Percentiles rank a stretch among this genome's conserved stretches.
phyloP scores from a whole-genome alignment of 352 stramenopile species.

The Globisporangium irregulare region DNA sequence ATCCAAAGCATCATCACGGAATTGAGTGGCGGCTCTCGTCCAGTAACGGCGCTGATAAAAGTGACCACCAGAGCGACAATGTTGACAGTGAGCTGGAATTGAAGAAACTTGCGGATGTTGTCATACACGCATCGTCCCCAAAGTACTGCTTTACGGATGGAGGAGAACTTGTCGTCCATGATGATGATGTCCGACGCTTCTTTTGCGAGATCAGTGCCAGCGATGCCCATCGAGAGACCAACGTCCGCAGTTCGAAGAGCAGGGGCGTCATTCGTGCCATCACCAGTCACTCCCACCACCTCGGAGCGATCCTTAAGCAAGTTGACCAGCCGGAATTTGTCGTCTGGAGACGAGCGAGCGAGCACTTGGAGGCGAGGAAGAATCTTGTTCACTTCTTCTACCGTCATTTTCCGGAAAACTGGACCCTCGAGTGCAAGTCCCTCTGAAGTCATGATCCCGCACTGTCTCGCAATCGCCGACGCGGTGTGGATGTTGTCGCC shows the following conservation, averaged over 20 bases:
- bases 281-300: constrained; percentile 76
- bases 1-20: constrained; percentile 90
- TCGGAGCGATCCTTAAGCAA: constrained; percentile 68
- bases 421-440: constrained; percentile 91
- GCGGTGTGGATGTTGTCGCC: constrained; percentile 98
- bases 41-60: constrained; percentile 78
- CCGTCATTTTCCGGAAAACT: constrained; percentile 86
- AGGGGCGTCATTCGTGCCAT: constrained; percentile 81
- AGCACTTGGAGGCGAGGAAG: constrained; percentile 87
- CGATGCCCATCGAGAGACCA: constrained; percentile 79
- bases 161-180: constrained; percentile 86
- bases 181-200: constrained; percentile 87
- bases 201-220: constrained; percentile 76
- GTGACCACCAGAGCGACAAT: constrained; percentile 78
- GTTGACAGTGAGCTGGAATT: constrained; percentile 85
- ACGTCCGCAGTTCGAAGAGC: constrained; percentile 71
- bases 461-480: constrained; percentile 94
- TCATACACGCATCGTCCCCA: constrained; percentile 84
- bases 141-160: constrained; percentile 72
- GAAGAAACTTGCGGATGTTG: constrained; percentile 84
- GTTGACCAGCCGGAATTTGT: constrained; percentile 97
- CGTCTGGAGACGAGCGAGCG: constrained; percentile 92
- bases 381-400: constrained; percentile 52
- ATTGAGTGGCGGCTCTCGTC: constrained; percentile 77
- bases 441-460: constrained; percentile 92